Percentiles rank a stretch among this genome's conserved stretches.
These are phyloP conservation scores for Bacterosira constricta DNA, from an alignment of 108 stramenopile species.

Conservation along the genomic window DNA sequence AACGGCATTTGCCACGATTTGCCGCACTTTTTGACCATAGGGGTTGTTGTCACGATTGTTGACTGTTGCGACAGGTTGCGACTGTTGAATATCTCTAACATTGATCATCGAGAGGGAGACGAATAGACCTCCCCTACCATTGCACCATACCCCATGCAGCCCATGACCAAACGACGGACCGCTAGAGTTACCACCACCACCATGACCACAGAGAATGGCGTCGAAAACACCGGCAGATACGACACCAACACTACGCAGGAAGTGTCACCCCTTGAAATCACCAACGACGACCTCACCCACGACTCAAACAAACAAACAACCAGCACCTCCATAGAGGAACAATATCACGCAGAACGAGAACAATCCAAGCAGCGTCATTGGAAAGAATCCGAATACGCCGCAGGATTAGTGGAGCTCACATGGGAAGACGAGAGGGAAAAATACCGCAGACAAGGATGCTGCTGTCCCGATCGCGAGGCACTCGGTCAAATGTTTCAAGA, in stretches of 20 bases:
- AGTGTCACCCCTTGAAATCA: constrained; percentile 12
- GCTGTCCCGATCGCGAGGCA: constrained; percentile 19
- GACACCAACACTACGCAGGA: neutral
- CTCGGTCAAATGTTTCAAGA: constrained; percentile 41
- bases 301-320: neutral
- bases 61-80: no score
- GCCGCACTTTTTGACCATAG: no score
- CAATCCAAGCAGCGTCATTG: constrained; percentile 57
- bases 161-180: neutral
- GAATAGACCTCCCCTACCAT: no score
- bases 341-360: constrained; percentile 48
- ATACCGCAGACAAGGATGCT: constrained; percentile 21
- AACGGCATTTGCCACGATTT: no score
- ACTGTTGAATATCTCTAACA: no score
- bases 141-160: no score
- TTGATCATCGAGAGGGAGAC: no score
- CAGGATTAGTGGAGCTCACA: constrained; percentile 71
- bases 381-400: constrained; percentile 75
- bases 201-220: neutral
- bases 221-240: neutral
- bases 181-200: neutral
- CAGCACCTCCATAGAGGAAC: constrained; percentile 45
- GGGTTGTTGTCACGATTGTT: no score
- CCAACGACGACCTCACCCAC: neutral
- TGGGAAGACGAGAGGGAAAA: constrained; percentile 71